These are phyloP conservation scores for Chlamydomonas incerta DNA, from an alignment of 139 green algal genomes.

Conservation along the genomic window DNA sequence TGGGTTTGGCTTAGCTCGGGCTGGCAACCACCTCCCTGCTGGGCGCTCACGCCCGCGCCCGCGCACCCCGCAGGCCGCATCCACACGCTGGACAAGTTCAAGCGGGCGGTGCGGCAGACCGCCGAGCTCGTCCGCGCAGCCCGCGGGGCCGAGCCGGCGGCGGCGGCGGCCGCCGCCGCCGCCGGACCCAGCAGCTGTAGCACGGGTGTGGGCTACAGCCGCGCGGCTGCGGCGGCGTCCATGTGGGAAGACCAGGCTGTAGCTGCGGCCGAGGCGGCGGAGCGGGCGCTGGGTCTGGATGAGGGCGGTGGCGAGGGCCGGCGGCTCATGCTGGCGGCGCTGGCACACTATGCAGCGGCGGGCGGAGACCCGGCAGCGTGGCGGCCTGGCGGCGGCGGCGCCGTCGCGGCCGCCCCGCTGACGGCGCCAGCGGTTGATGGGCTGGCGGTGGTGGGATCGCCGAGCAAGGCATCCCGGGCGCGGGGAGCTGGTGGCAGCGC, in stretches of 20 bases:
- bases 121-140: neutral
- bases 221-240: conserved; percentile 1
- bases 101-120: neutral
- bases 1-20: no score
- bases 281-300: neutral
- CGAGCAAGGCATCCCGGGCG: no score
- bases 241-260: conserved; percentile 22
- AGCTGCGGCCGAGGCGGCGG: neutral
- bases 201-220: conserved; percentile 9
- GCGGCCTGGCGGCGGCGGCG: no score
- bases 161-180: neutral
- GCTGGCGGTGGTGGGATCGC: no score
- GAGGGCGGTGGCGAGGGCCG: neutral
- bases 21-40: no score
- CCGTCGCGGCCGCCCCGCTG: no score
- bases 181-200: neutral
- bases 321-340: neutral
- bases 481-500: no score
- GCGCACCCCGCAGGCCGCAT: conserved; percentile 21
- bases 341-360: neutral
- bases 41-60: no score
- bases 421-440: no score
- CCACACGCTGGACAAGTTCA: conserved; percentile 23
- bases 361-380: neutral
- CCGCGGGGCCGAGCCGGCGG: neutral